Conservation (phyloP, 78 protist species). For the Acrasis kona region DNA sequence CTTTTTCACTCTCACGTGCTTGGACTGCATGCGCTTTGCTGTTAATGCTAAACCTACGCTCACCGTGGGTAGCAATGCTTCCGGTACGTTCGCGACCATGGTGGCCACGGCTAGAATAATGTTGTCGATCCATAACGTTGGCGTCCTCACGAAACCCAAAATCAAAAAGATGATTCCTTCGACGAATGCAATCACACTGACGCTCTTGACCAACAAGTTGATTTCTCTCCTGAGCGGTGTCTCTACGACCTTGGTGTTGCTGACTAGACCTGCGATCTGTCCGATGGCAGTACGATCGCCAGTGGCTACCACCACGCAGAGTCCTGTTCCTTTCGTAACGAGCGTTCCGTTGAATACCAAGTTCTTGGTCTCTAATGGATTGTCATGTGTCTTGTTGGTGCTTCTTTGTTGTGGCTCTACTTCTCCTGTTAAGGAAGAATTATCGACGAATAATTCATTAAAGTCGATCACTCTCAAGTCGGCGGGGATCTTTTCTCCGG, state of each 20-base stretch:
- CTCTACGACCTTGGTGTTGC: neutral
- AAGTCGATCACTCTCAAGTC: slow-evolving; percentile 70
- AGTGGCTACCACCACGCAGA: slow-evolving; percentile 35
- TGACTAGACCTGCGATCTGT: slow-evolving; percentile 59
- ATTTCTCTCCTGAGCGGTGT: slow-evolving; percentile 74
- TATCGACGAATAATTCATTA: slow-evolving; percentile 57
- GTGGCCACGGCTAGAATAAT: slow-evolving; percentile 51
- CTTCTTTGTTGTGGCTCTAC: neutral
- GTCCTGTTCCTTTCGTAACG: slow-evolving; percentile 1
- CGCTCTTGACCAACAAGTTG: slow-evolving; percentile 59
- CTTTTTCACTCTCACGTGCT: slow-evolving; percentile 68
- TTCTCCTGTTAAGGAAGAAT: slow-evolving; percentile 89
- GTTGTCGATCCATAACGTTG: neutral
- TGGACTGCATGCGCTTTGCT: slow-evolving; percentile 61
- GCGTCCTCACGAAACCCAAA: neutral
- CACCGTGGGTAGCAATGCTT: slow-evolving; percentile 74
- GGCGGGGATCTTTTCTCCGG: slow-evolving; percentile 81
- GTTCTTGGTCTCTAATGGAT: slow-evolving; percentile 5
- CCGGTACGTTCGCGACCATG: slow-evolving; percentile 82
- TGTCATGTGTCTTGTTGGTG: neutral
- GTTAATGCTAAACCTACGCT: slow-evolving; percentile 66
- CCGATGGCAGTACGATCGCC: slow-evolving; percentile 89
- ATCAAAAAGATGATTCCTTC: slow-evolving; percentile 45
- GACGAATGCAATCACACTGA: slow-evolving; percentile 58
- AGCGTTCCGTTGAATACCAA: slow-evolving; percentile 1